Evolutionary conservation across 2,329 filamentous ascomycete genomes (phyloP).

Genomic region (Polychaeton citri): DNA sequence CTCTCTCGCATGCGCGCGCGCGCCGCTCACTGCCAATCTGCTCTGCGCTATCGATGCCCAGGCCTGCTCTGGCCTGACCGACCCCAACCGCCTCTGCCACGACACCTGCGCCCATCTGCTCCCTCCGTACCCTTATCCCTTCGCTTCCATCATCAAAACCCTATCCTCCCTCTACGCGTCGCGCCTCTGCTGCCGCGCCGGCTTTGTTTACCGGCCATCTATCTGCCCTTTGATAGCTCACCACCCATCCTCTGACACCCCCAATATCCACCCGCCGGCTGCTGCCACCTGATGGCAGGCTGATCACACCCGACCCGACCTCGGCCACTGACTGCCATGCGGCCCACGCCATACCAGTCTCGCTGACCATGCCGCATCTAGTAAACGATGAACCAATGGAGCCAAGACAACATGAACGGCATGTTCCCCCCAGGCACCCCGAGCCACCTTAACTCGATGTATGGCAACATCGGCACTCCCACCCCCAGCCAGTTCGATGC

Average conservation of each 20-base stretch:
- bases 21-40: background rate
- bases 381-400: background rate
- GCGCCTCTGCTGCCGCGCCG: background rate
- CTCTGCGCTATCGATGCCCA: background rate
- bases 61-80: too few species aligned
- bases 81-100: background rate
- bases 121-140: background rate
- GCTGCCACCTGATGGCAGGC: background rate
- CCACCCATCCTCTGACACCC: background rate
- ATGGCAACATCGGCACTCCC: background rate
- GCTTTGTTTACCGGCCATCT: background rate
- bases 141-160: too few species aligned
- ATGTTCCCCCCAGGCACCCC: slow-evolving; percentile 10
- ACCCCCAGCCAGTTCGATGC: background rate
- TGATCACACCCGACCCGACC: background rate
- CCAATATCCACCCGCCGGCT: background rate
- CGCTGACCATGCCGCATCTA: background rate
- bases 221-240: background rate
- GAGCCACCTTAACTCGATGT: slow-evolving; percentile 8
- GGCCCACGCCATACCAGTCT: background rate
- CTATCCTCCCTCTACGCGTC: too few species aligned
- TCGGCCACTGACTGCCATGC: background rate
- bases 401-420: slow-evolving; percentile 5
- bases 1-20: background rate
- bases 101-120: background rate